These are phyloP conservation scores for Beauveria sp. DNA, from an alignment of 2,329 filamentous ascomycete species.

Conservation along the genomic window DNA sequence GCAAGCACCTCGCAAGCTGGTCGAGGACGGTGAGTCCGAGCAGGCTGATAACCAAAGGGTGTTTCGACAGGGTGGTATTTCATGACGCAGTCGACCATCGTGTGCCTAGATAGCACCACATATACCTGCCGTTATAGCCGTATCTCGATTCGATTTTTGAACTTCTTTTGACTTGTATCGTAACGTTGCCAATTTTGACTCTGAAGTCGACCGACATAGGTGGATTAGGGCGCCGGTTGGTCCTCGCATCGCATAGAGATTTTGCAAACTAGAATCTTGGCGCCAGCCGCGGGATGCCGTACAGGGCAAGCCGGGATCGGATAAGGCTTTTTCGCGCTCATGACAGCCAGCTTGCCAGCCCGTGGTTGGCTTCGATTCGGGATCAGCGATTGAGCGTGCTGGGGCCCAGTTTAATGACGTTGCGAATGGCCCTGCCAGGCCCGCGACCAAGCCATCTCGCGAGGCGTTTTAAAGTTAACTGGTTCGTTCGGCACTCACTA, in stretches of 20 bases:
- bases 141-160: background rate
- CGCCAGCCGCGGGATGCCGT: background rate
- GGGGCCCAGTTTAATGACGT: constrained; percentile 10
- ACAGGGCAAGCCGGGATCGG: constrained; percentile 2
- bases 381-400: background rate
- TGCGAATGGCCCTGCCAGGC: background rate
- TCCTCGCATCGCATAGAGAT: background rate
- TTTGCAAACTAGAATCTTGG: background rate
- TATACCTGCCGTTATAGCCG: background rate
- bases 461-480: constrained; percentile 10
- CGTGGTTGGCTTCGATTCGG: background rate
- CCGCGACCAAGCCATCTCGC: background rate
- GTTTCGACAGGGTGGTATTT: background rate
- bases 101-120: background rate
- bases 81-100: background rate
- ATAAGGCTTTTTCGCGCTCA: background rate
- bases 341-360: background rate
- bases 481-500: background rate
- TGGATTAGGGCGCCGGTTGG: background rate
- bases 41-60: background rate
- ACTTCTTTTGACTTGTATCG: background rate
- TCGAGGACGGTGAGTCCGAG: too few species aligned
- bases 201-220: background rate
- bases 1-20: background rate
- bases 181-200: background rate